A percentile compares a stretch with the other conserved stretches of the same genome.
Conservation (phyloP, 164 flowering plant genomes). For the Stephania cephalantha region DNA sequence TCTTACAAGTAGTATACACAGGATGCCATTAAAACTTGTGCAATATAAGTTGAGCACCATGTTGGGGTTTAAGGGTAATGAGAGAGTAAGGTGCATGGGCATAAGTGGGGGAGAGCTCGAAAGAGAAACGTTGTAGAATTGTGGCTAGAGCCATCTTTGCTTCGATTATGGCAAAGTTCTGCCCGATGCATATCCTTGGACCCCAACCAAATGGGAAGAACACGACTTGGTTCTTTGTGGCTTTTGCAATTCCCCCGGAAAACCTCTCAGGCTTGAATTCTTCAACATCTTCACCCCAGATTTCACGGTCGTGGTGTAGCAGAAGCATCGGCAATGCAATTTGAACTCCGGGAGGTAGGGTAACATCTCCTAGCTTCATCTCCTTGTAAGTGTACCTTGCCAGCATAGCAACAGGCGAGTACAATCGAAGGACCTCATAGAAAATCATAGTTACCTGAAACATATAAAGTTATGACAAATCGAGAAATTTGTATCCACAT, state of each 20-base stretch:
- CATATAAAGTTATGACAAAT: background rate
- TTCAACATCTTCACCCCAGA: conserved; percentile 19
- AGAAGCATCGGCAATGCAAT: conserved; percentile 1
- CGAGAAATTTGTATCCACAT: background rate
- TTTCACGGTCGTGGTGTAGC: conserved; percentile 8
- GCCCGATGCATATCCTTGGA: conserved; percentile 16
- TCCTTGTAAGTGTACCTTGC: conserved; percentile 1
- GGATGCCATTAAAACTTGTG: conserved; percentile 6
- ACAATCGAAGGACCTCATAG: conserved; percentile 17
- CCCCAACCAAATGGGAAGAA: conserved; percentile 22
- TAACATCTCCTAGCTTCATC: conserved; percentile 7
- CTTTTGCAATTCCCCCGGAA: conserved; percentile 12
- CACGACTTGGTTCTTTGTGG: conserved; percentile 12
- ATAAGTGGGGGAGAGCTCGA: conserved; percentile 13
- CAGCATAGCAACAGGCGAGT: background rate
- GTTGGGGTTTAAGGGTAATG: conserved; percentile 13
- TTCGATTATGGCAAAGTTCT: conserved; percentile 15
- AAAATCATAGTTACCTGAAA: conserved; percentile 14
- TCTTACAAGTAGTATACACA: background rate
- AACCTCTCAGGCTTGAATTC: conserved; percentile 19
- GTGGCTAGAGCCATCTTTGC: conserved; percentile 17
- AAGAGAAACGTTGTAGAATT: conserved; percentile 13
- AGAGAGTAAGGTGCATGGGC: conserved; percentile 14
- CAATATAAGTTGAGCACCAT: conserved; percentile 18
- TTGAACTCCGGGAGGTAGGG: conserved; percentile 11